These are phyloP conservation scores for Paecilomyces sp. DNA, from an alignment of 2,329 filamentous ascomycete species.

Conservation along the genomic window DNA sequence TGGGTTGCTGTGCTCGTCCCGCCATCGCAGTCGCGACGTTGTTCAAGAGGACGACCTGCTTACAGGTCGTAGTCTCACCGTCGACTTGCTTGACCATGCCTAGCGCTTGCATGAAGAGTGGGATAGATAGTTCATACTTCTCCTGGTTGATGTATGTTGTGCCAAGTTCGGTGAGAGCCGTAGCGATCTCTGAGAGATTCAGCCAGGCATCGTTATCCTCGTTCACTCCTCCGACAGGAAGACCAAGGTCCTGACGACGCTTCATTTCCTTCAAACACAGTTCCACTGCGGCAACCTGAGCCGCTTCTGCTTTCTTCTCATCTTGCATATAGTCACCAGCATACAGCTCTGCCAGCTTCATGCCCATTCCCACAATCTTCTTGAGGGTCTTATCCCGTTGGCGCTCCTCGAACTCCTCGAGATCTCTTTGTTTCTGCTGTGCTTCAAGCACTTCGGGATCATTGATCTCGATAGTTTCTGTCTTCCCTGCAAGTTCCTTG, in stretches of 20 bases:
- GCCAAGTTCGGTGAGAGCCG: slow-evolving; percentile 54
- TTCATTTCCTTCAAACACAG: slow-evolving; percentile 67
- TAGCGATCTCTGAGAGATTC: slow-evolving; percentile 30
- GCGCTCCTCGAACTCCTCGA: slow-evolving; percentile 23
- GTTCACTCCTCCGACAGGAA: slow-evolving; percentile 60
- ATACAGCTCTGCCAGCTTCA: slow-evolving; percentile 83
- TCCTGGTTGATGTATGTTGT: slow-evolving; percentile 67
- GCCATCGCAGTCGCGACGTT: slow-evolving; percentile 47
- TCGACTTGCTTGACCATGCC: slow-evolving; percentile 52
- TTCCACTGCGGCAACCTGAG: slow-evolving; percentile 74
- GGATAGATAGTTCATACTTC: slow-evolving; percentile 73
- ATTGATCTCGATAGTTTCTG: slow-evolving; percentile 24
- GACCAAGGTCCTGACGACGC: slow-evolving; percentile 58
- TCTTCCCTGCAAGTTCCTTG: slow-evolving; percentile 39
- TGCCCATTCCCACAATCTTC: slow-evolving; percentile 66
- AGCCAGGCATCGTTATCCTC: slow-evolving; percentile 28
- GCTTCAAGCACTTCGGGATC: slow-evolving; percentile 14
- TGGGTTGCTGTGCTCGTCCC: slow-evolving; percentile 21
- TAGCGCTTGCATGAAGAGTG: slow-evolving; percentile 79
- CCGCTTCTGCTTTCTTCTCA: slow-evolving; percentile 64
- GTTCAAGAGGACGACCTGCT: slow-evolving; percentile 66
- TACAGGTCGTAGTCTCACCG: slow-evolving; percentile 52
- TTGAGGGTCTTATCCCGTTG: slow-evolving; percentile 61
- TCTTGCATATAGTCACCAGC: slow-evolving; percentile 68
- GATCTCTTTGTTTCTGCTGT: slow-evolving; percentile 15